A percentile compares a stretch with the other conserved stretches of the same genome.
phyloP scores from a whole-genome alignment of 768 basidiomycete species.

The Serendipita sp. region DNA sequence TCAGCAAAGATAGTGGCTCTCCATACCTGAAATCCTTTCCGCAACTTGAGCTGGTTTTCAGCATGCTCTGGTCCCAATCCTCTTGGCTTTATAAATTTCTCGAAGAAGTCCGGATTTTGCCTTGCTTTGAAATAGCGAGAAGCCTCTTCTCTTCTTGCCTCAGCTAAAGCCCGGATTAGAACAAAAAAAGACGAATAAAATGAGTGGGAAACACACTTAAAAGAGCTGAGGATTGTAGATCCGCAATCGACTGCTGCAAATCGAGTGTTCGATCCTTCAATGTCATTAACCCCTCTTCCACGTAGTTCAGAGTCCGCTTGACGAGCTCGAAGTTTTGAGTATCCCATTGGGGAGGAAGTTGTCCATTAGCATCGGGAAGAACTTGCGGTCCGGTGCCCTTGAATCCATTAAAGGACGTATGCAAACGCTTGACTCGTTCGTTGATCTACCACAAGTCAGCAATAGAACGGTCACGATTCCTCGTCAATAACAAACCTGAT shows the following conservation, averaged over 20 bases:
- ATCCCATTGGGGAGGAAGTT: not conserved
- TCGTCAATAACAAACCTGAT: slow-evolving; percentile 1
- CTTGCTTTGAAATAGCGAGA: slow-evolving; percentile 62
- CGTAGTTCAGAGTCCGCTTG: slow-evolving; percentile 22
- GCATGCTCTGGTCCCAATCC: slow-evolving; percentile 80
- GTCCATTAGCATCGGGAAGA: not conserved
- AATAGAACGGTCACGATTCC: slow-evolving; percentile 21
- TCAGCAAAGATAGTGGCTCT: slow-evolving; percentile 13
- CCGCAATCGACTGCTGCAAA: slow-evolving; percentile 15
- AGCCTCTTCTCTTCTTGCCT: slow-evolving; percentile 71
- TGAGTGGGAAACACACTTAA: slow-evolving; percentile 16
- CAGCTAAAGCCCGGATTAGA: slow-evolving; percentile 30
- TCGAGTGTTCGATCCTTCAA: slow-evolving; percentile 12
- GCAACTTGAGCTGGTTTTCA: slow-evolving; percentile 63
- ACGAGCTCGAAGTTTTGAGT: not conserved
- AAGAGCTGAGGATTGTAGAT: slow-evolving; percentile 17
- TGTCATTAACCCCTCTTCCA: slow-evolving; percentile 23
- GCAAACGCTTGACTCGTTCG: slow-evolving; percentile 10
- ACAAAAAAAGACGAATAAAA: not conserved
- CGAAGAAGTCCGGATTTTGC: slow-evolving; percentile 54
- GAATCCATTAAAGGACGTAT: slow-evolving; percentile 8
- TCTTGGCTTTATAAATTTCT: slow-evolving; percentile 51
- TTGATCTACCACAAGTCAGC: slow-evolving; percentile 23
- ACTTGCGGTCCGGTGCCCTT: slow-evolving; percentile 1
- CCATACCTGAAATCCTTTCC: slow-evolving; percentile 53